phyloP scores from a whole-genome alignment of 2,329 filamentous ascomycete species.

The Cercospora sp. region DNA sequence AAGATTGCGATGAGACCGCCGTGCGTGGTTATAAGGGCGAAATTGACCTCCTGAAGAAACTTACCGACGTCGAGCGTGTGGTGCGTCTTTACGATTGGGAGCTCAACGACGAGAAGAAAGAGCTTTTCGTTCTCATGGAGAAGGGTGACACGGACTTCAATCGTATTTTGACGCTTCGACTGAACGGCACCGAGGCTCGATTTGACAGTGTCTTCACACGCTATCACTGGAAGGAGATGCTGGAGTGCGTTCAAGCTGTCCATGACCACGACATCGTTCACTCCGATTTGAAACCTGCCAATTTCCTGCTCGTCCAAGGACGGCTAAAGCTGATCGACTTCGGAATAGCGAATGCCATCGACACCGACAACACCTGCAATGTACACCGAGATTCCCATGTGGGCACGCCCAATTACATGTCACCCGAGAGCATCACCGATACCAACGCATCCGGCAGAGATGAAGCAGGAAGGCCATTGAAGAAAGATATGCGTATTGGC shows the following conservation, averaged over 20 bases:
- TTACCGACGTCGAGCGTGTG: slow-evolving; percentile 83
- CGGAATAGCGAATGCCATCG: slow-evolving; percentile 95
- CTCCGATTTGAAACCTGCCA: slow-evolving; percentile 94
- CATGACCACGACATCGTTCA: slow-evolving; percentile 92
- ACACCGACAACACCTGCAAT: slow-evolving; percentile 93
- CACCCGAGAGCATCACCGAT: slow-evolving; percentile 88
- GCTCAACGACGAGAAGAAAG: slow-evolving; percentile 82
- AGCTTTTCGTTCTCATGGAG: slow-evolving; percentile 92
- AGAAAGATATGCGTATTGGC: slow-evolving; percentile 89
- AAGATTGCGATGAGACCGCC: slow-evolving; percentile 81
- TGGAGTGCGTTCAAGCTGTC: slow-evolving; percentile 87
- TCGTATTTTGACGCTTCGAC: slow-evolving; percentile 72
- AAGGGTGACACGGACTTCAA: slow-evolving; percentile 93
- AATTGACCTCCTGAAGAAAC: slow-evolving; percentile 82
- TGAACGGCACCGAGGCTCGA: slow-evolving; percentile 66
- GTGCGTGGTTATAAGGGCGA: slow-evolving; percentile 90
- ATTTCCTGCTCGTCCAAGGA: slow-evolving; percentile 90
- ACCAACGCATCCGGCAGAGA: slow-evolving; percentile 62
- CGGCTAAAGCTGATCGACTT: slow-evolving; percentile 96
- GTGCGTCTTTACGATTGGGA: slow-evolving; percentile 91
- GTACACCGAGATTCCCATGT: slow-evolving; percentile 94
- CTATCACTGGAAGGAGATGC: slow-evolving; percentile 99
- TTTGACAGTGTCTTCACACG: slow-evolving; percentile 90
- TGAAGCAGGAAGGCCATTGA: slow-evolving; percentile 48
- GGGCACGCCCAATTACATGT: slow-evolving; percentile 98